phyloP scores from a whole-genome alignment of 805 yeast genomes.

The Candida pseudofarinosa region DNA sequence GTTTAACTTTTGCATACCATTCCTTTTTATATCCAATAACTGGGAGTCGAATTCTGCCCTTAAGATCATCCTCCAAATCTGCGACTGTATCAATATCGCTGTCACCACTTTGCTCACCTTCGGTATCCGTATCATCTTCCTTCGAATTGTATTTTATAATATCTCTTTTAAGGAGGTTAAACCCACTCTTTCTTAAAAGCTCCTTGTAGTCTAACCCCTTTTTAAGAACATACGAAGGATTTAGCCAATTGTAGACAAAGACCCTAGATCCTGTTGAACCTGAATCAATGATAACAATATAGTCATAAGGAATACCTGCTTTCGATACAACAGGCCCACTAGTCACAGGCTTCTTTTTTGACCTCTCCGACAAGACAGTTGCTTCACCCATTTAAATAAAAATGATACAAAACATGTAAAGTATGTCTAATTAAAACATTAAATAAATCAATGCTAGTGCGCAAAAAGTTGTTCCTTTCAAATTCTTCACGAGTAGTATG shows the following conservation, averaged over 20 bases:
- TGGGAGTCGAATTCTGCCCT: slow-evolving; percentile 21
- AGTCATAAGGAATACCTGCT: slow-evolving; percentile 51
- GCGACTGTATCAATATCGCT: slow-evolving; percentile 1
- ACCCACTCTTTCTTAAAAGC: neutral
- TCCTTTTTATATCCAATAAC: slow-evolving; percentile 27
- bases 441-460: too few species aligned
- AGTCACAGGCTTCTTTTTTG: slow-evolving; percentile 7
- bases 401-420: too few species aligned
- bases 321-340: slow-evolving; percentile 35
- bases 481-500: too few species aligned
- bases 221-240: slow-evolving; percentile 29
- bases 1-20: slow-evolving; percentile 52
- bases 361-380: slow-evolving; percentile 1
- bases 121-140: slow-evolving; percentile 1
- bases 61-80: neutral
- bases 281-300: slow-evolving; percentile 58
- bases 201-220: slow-evolving; percentile 6
- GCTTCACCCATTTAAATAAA: neutral
- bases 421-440: too few species aligned
- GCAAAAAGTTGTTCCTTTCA: too few species aligned
- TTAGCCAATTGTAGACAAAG: slow-evolving; percentile 53
- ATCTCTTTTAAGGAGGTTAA: slow-evolving; percentile 3
- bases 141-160: slow-evolving; percentile 7
- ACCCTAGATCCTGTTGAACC: slow-evolving; percentile 67
- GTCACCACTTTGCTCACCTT: slow-evolving; percentile 3